These are phyloP conservation scores for Centella asiatica DNA, from an alignment of 129 eudicot species.

Conservation along the genomic window DNA sequence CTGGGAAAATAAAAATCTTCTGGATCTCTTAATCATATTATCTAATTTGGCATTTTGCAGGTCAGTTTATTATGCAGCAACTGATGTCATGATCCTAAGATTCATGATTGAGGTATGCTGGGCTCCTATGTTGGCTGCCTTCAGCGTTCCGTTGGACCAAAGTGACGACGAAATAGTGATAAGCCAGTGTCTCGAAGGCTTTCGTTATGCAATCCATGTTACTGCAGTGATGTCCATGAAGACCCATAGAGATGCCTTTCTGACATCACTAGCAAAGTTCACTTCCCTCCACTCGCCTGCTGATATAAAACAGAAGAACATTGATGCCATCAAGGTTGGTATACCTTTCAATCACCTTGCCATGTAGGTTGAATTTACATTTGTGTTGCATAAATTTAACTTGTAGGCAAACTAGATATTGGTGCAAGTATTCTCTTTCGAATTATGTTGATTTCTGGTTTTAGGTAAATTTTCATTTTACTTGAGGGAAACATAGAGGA, in stretches of 20 bases:
- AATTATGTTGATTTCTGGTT: too few species aligned
- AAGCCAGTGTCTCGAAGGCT: constrained; percentile 75
- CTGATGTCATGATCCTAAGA: constrained; percentile 81
- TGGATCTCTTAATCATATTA: constrained; percentile 14
- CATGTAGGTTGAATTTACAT: background rate
- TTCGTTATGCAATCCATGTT: constrained; percentile 86
- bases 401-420: background rate
- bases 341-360: background rate
- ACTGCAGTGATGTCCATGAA: constrained; percentile 99
- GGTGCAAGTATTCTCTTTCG: background rate
- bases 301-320: constrained; percentile 90
- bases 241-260: constrained; percentile 94
- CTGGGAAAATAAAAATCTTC: background rate
- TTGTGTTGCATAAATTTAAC: too few species aligned
- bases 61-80: constrained; percentile 94
- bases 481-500: background rate
- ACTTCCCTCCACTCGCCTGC: constrained; percentile 98
- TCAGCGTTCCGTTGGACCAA: constrained; percentile 98
- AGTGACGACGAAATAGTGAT: constrained; percentile 77
- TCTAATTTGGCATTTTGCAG: constrained; percentile 47
- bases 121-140: constrained; percentile 99
- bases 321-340: constrained; percentile 94
- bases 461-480: background rate
- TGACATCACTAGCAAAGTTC: constrained; percentile 92
- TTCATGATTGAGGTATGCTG: constrained; percentile 97